Evolutionary conservation across 164 flowering plant genomes (phyloP).

Genomic region (Cinnamomum micranthum): DNA sequence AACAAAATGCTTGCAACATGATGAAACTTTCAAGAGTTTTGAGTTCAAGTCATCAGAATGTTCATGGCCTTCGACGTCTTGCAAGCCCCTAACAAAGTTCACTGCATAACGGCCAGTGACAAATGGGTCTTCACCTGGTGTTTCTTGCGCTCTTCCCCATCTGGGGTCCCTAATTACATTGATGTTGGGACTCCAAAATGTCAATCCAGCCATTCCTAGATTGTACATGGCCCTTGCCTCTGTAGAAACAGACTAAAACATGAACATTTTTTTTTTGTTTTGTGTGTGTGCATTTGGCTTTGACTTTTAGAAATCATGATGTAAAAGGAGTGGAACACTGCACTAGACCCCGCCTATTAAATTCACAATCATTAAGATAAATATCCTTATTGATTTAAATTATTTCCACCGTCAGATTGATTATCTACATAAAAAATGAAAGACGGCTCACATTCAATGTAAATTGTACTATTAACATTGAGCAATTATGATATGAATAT

Average conservation of each 20-base stretch:
- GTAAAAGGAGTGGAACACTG: too few species aligned
- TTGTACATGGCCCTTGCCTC: conserved; percentile 88
- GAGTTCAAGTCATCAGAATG: conserved; percentile 7
- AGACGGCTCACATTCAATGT: too few species aligned
- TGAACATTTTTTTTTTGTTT: too few species aligned
- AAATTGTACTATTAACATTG: too few species aligned
- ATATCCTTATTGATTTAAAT: too few species aligned
- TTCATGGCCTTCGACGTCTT: conserved; percentile 16
- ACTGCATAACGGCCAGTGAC: conserved; percentile 10
- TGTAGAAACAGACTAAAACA: conserved; percentile 48
- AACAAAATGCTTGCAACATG: conserved; percentile 24
- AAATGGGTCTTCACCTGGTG: conserved; percentile 23
- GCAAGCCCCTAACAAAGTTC: conserved; percentile 20
- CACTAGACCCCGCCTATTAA: too few species aligned
- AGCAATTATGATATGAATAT: too few species aligned
- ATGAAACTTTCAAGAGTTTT: conserved; percentile 18
- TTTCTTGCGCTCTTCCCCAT: conserved; percentile 21
- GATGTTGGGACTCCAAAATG: conserved; percentile 25
- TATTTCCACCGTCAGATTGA: too few species aligned
- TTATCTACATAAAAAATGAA: too few species aligned
- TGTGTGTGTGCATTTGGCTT: too few species aligned
- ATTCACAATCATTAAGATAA: too few species aligned
- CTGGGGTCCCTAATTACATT: conserved; percentile 23
- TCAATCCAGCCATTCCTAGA: conserved; percentile 55
- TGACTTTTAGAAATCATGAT: too few species aligned